Evolutionary conservation across 164 flowering plant species (phyloP).

Genomic region (Stephania japonica): DNA sequence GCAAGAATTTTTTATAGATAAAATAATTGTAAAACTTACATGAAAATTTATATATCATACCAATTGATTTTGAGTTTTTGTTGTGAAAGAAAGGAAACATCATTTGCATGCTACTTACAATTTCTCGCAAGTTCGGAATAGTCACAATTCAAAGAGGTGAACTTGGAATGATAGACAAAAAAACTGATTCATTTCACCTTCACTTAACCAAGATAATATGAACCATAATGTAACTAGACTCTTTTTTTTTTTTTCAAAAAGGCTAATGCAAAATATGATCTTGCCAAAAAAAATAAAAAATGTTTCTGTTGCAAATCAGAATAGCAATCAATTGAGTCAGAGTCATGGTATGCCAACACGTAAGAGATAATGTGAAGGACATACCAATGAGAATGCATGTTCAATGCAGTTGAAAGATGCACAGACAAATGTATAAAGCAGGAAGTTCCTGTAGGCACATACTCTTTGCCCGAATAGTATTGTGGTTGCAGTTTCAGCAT

Average conservation of each 20-base stretch:
- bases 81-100: not conserved
- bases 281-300: not conserved
- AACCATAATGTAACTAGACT: not conserved
- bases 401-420: not conserved
- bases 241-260: too few relatives aligned
- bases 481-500: constrained; percentile 84
- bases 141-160: not conserved
- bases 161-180: not conserved
- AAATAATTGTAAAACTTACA: not conserved
- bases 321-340: not conserved
- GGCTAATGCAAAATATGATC: not conserved
- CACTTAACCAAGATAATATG: not conserved
- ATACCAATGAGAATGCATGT: not conserved
- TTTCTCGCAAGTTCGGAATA: too few relatives aligned
- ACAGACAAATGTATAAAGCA: not conserved
- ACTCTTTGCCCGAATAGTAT: constrained; percentile 96
- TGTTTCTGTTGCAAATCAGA: not conserved
- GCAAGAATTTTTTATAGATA: not conserved
- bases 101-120: not conserved
- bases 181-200: not conserved
- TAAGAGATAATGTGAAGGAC: not conserved
- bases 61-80: not conserved
- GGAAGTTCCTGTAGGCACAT: constrained; percentile 17
- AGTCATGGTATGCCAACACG: not conserved
- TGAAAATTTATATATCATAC: not conserved